These are phyloP conservation scores for Alternaria sp. DNA, from an alignment of 2,329 filamentous ascomycete genomes.

Conservation along the genomic window DNA sequence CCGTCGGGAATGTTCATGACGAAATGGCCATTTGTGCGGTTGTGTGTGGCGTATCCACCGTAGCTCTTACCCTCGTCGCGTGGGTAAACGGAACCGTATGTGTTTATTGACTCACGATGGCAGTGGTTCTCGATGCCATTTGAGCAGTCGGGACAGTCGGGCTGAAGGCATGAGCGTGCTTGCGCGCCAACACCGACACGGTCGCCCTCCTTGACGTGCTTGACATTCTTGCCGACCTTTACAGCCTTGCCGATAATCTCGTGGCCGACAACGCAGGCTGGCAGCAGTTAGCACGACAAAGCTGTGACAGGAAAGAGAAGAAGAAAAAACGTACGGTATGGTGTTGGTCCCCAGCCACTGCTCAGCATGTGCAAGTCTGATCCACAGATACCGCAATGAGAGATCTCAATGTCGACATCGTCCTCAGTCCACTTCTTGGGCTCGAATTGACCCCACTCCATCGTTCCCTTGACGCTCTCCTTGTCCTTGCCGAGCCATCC, in stretches of 20 bases:
- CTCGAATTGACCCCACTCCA: conserved; percentile 60
- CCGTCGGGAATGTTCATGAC: conserved; percentile 78
- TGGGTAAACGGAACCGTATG: conserved; percentile 57
- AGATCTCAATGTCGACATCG: conserved; percentile 60
- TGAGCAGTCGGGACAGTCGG: conserved; percentile 56
- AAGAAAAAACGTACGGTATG: conserved; percentile 25
- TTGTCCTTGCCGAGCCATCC: conserved; percentile 65
- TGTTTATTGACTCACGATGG: conserved; percentile 50
- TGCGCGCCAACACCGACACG: conserved; percentile 63
- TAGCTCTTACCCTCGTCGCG: conserved; percentile 67
- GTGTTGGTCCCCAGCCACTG: conserved; percentile 49
- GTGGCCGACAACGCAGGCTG: conserved; percentile 54
- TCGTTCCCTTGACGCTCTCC: conserved; percentile 60
- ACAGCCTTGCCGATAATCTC: conserved; percentile 53
- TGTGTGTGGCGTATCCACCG: conserved; percentile 70
- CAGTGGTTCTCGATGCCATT: conserved; percentile 60
- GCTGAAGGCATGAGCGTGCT: conserved; percentile 55
- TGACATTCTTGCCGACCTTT: conserved; percentile 55
- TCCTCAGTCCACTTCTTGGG: conserved; percentile 68
- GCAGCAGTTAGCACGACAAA: conserved; percentile 33
- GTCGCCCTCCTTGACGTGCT: conserved; percentile 67
- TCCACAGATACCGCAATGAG: conserved; percentile 53
- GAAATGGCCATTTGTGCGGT: conserved; percentile 78
- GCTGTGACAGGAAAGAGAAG: no score
- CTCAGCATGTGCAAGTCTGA: conserved; percentile 47